phyloP scores from a whole-genome alignment of 202 grass and related monocot genomes.

The Musa balbisiana region DNA sequence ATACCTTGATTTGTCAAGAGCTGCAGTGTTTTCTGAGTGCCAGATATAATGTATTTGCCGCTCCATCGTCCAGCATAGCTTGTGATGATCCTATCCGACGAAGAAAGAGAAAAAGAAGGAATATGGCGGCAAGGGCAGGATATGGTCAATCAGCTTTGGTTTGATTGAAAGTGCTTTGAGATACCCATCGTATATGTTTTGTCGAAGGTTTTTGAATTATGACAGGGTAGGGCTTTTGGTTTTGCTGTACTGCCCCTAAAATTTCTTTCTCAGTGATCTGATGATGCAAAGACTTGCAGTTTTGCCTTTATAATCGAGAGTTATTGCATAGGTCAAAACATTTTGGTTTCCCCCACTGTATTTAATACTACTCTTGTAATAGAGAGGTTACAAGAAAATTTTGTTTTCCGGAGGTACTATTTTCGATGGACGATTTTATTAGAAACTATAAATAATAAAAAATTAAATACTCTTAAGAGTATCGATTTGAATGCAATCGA shows the following conservation, averaged over 20 bases:
- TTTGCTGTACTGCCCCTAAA: background rate
- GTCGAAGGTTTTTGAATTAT: background rate
- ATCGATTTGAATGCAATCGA: no score
- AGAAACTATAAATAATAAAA: no score
- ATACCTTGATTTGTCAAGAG: conserved; percentile 18
- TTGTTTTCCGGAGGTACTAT: no score
- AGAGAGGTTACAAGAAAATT: no score
- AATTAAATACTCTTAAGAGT: no score
- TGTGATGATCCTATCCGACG: background rate
- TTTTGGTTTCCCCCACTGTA: no score
- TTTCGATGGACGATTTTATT: no score
- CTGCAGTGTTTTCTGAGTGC: no score
- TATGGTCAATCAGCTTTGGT: no score
- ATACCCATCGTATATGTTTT: no score
- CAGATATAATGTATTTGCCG: no score
- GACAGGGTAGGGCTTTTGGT: background rate
- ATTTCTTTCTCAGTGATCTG: background rate
- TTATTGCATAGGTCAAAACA: background rate
- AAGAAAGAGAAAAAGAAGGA: background rate
- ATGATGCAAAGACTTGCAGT: background rate
- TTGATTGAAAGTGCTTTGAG: background rate
- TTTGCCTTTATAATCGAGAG: background rate
- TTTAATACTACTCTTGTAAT: no score
- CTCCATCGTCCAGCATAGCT: background rate
- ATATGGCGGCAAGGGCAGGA: background rate